A percentile compares a stretch with the other conserved stretches of the same genome.
Conservation (phyloP, 371 early-diverging fungal species). For the Mycotypha africana region DNA sequence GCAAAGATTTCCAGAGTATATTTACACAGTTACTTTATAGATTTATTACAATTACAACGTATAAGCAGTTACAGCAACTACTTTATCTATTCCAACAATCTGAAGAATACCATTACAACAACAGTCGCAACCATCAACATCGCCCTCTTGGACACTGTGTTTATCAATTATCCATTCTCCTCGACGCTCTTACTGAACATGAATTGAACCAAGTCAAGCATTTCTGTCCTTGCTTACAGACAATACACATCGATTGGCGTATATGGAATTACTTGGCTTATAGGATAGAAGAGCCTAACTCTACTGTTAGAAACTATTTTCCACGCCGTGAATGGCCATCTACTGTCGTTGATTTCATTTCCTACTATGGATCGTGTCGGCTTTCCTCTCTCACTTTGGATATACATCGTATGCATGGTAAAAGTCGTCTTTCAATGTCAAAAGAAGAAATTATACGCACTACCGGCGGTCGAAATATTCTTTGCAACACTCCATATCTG, state of each 20-base stretch:
- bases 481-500: conserved; percentile 10
- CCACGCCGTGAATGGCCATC: not conserved
- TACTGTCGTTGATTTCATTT: conserved; percentile 1
- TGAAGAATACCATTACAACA: no score
- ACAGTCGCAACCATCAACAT: not conserved
- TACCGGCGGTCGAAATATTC: not conserved
- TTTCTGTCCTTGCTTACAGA: conserved; percentile 6
- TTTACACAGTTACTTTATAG: conserved; percentile 8
- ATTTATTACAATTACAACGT: conserved; percentile 1
- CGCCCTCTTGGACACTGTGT: conserved; percentile 7
- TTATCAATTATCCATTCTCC: not conserved
- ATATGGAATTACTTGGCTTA: conserved; percentile 11
- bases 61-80: conserved; percentile 7
- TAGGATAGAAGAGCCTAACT: not conserved
- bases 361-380: conserved; percentile 2
- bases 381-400: conserved; percentile 8
- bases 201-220: not conserved
- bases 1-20: not conserved
- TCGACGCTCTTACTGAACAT: conserved; percentile 4
- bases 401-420: not conserved
- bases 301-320: conserved; percentile 1
- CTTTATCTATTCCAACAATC: not conserved
- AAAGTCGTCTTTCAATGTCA: no score
- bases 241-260: conserved; percentile 9
- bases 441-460: no score